A percentile compares a stretch with the other conserved stretches of the same genome.
phyloP scores from a whole-genome alignment of 2,329 filamentous ascomycete species.

The Paecilomyces sp. region DNA sequence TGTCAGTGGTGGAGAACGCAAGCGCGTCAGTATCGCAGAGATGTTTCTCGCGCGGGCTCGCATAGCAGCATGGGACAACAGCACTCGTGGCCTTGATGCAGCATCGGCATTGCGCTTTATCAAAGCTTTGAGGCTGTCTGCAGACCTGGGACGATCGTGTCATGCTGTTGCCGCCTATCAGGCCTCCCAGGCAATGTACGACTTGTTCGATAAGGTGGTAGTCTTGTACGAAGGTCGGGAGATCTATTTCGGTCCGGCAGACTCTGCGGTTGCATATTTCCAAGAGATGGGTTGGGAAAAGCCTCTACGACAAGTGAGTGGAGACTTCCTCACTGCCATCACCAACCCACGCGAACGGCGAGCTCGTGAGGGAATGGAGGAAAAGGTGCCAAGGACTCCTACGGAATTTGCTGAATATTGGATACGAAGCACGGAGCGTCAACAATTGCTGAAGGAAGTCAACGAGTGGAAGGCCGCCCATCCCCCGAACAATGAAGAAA shows the following conservation, averaged over 20 bases:
- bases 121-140: constrained; percentile 42
- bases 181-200: constrained; percentile 41
- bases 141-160: constrained; percentile 44
- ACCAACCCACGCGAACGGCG: constrained; percentile 58
- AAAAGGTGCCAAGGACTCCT: constrained; percentile 57
- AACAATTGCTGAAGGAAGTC: constrained; percentile 35
- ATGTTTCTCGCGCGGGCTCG: constrained; percentile 3
- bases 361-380: constrained; percentile 53
- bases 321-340: constrained; percentile 66
- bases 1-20: constrained; percentile 55
- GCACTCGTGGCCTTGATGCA: constrained; percentile 45
- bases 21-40: constrained; percentile 57
- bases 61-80: constrained; percentile 38
- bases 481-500: neutral
- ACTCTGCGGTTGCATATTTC: constrained; percentile 58
- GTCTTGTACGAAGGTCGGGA: constrained; percentile 70
- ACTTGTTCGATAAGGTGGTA: constrained; percentile 64
- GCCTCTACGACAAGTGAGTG: constrained; percentile 60
- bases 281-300: constrained; percentile 63
- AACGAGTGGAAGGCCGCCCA: constrained; percentile 36
- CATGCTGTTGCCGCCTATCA: constrained; percentile 53
- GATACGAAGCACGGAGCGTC: constrained; percentile 47
- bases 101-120: constrained; percentile 53
- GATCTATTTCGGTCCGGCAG: constrained; percentile 66
- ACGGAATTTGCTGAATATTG: constrained; percentile 59